Evolutionary conservation across 192 early-diverging fungal genomes (phyloP).

Genomic region (Mortierella claussenii): DNA sequence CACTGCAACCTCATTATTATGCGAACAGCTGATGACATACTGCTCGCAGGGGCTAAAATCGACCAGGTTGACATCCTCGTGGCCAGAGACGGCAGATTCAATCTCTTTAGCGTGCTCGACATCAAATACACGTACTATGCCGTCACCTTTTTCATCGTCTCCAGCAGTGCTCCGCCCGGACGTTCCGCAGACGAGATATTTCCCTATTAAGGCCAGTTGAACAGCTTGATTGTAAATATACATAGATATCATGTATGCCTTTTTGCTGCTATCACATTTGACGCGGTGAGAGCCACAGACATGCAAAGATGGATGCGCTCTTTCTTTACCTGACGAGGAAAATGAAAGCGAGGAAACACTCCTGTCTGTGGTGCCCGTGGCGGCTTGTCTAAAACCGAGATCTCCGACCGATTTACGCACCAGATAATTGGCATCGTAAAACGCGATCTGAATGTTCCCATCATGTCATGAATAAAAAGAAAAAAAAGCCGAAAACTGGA

Average conservation of each 20-base stretch:
- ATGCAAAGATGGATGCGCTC: neutral
- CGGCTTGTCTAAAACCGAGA: conserved; percentile 13
- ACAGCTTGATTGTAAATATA: no score
- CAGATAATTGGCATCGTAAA: conserved; percentile 29
- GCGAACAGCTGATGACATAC: conserved; percentile 38
- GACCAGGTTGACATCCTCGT: conserved; percentile 48
- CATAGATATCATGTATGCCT: neutral
- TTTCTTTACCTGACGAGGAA: conserved; percentile 16
- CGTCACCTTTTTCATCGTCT: conserved; percentile 46
- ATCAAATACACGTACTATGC: conserved; percentile 26
- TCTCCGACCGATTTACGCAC: neutral
- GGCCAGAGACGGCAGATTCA: conserved; percentile 9
- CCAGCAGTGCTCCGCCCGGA: conserved; percentile 16
- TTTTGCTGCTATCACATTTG: no score
- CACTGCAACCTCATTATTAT: conserved; percentile 37
- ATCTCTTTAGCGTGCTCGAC: conserved; percentile 7
- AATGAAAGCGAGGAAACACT: conserved; percentile 44
- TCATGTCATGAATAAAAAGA: neutral
- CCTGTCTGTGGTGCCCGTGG: neutral
- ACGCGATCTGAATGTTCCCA: no score
- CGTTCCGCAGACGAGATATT: conserved; percentile 28
- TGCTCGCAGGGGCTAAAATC: conserved; percentile 42
- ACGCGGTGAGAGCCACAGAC: neutral
- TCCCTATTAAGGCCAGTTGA: no score
- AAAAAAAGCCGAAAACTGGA: neutral